A percentile compares a stretch with the other conserved stretches of the same genome.
Evolutionary conservation across 2,329 filamentous ascomycete genomes (phyloP).

Genomic region (Stachybotrys chlorohalonatus): DNA sequence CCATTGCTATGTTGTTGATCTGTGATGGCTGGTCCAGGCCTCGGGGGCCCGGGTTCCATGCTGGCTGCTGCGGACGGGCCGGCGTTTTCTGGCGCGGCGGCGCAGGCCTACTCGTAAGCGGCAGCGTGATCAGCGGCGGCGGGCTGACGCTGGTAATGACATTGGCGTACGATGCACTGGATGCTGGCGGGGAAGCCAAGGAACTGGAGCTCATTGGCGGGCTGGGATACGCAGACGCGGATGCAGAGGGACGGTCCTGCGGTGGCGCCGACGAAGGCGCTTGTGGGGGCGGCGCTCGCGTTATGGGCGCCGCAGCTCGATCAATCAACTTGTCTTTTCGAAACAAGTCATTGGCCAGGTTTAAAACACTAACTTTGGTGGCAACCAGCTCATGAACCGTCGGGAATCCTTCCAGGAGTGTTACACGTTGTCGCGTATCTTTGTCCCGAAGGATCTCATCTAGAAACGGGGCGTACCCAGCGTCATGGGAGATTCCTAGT

Average conservation of each 20-base stretch:
- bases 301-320: constrained; percentile 12
- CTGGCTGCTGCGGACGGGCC: constrained; percentile 17
- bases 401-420: constrained; percentile 44
- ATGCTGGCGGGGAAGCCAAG: neutral
- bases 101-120: constrained; percentile 25
- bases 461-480: constrained; percentile 50
- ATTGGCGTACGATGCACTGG: constrained; percentile 27
- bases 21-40: constrained; percentile 45
- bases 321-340: constrained; percentile 42
- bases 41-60: constrained; percentile 45
- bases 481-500: constrained; percentile 53
- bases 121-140: constrained; percentile 32
- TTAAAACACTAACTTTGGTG: constrained; percentile 36
- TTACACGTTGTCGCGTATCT: constrained; percentile 32
- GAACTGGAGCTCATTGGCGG: neutral
- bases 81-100: constrained; percentile 15
- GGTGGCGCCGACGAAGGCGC: neutral
- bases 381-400: constrained; percentile 38
- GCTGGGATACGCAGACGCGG: neutral
- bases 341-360: constrained; percentile 40
- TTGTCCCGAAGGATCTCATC: constrained; percentile 42
- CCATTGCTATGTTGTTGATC: constrained; percentile 35
- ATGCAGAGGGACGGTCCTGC: neutral
- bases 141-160: constrained; percentile 31
- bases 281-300: constrained; percentile 2